A percentile compares a stretch with the other conserved stretches of the same genome.
These are phyloP conservation scores for Pseudogymnoascus sp. DNA, from an alignment of 2,329 filamentous ascomycete genomes.

Conservation along the genomic window DNA sequence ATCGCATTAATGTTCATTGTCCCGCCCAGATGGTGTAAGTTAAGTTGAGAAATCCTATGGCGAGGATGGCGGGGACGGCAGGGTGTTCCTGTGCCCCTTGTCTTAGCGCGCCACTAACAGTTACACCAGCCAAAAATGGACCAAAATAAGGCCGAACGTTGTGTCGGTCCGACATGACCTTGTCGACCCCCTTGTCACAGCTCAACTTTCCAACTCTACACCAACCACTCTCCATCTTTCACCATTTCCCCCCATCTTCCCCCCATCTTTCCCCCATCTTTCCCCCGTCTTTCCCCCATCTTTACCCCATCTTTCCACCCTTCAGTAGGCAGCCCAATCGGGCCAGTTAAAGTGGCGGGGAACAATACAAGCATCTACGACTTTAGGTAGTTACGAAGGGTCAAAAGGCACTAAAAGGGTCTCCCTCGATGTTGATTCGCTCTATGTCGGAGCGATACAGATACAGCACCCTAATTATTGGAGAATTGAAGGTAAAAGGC, in stretches of 20 bases:
- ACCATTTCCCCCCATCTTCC: background rate
- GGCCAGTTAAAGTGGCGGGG: background rate
- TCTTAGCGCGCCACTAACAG: background rate
- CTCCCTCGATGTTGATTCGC: background rate
- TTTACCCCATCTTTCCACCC: background rate
- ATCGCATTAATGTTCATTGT: background rate
- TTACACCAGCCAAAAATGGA: background rate
- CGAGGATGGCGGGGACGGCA: background rate
- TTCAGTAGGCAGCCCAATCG: background rate
- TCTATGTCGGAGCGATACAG: background rate
- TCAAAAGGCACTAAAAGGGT: background rate
- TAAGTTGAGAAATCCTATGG: background rate
- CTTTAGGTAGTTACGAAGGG: background rate
- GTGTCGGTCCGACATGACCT: constrained; percentile 1
- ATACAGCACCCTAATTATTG: background rate
- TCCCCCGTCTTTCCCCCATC: background rate
- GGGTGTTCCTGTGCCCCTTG: background rate
- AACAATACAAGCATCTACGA: background rate
- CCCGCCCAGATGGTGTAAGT: background rate
- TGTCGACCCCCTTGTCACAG: background rate
- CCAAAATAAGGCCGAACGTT: background rate
- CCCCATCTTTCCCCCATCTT: background rate
- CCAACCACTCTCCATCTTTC: background rate
- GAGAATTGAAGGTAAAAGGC: background rate
- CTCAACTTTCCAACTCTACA: background rate